Conservation (phyloP, 441 rosid species). For the Rhodomyrtus psidioides region DNA sequence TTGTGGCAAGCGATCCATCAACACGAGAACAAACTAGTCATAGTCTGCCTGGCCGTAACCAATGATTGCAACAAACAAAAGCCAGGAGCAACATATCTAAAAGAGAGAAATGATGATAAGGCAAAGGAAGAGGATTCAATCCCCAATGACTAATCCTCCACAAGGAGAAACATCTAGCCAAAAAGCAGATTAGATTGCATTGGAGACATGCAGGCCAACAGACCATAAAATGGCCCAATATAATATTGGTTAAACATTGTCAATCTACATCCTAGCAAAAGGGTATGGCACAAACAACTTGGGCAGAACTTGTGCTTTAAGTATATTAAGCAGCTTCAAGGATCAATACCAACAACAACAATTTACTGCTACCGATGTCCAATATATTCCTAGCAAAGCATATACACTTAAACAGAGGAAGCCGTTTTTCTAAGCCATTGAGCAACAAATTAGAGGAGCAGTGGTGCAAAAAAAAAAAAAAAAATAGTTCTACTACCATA, state of each 20-base stretch:
- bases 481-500: background rate
- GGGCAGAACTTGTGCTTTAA: background rate
- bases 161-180: background rate
- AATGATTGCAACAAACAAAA: background rate
- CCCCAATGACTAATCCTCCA: background rate
- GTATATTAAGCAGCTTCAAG: background rate
- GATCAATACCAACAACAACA: background rate
- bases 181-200: background rate
- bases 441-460: background rate
- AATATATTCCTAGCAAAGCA: background rate
- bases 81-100: background rate
- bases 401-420: background rate
- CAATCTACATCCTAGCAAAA: background rate
- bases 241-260: background rate
- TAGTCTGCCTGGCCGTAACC: background rate
- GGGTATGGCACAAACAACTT: background rate
- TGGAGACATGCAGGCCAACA: background rate
- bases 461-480: background rate
- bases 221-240: background rate
- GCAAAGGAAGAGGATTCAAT: background rate
- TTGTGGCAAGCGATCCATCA: background rate
- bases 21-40: background rate
- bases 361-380: background rate
- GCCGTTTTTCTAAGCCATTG: background rate
- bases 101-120: background rate